Conservation (phyloP, 345 rosid genomes). For the Cochlearia excelsa region DNA sequence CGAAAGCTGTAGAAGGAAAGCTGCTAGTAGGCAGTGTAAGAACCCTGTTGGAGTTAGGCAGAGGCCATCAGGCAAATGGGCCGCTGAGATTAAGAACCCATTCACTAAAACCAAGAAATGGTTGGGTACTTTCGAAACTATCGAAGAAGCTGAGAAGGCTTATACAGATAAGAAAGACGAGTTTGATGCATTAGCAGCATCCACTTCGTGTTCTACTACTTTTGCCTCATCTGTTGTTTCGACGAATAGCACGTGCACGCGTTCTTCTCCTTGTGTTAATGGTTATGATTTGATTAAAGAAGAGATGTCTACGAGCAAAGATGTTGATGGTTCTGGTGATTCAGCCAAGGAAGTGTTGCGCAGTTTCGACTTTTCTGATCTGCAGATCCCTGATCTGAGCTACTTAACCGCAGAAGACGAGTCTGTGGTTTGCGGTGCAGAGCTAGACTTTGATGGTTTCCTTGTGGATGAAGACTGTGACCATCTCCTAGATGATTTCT, state of each 20-base stretch:
- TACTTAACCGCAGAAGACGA: slow-evolving; percentile 47
- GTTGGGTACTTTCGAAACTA: slow-evolving; percentile 74
- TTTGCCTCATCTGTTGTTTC: slow-evolving; percentile 31
- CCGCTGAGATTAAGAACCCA: slow-evolving; percentile 85
- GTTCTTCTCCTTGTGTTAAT: slow-evolving; percentile 26
- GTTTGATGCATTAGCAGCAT: slow-evolving; percentile 38
- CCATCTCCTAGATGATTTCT: slow-evolving; percentile 41
- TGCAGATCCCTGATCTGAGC: slow-evolving; percentile 46
- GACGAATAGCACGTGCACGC: slow-evolving; percentile 31
- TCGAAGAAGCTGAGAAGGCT: slow-evolving; percentile 79
- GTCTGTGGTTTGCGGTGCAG: slow-evolving; percentile 35
- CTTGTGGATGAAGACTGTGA: slow-evolving; percentile 39
- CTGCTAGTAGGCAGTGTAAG: slow-evolving; percentile 5
- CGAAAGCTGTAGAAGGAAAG: slow-evolving; percentile 30
- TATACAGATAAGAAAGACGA: slow-evolving; percentile 61
- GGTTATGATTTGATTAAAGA: slow-evolving; percentile 20
- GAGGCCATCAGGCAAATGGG: slow-evolving; percentile 89
- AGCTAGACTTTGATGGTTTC: slow-evolving; percentile 41
- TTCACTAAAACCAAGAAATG: slow-evolving; percentile 52
- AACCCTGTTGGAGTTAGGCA: slow-evolving; percentile 68
- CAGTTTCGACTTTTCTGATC: slow-evolving; percentile 32
- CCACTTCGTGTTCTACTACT: not conserved
- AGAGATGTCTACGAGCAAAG: slow-evolving; percentile 8
- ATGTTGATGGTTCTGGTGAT: slow-evolving; percentile 25
- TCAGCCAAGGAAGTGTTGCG: not conserved